Percentiles rank a stretch among this genome's conserved stretches.
Evolutionary conservation across 2,329 filamentous ascomycete genomes (phyloP).

Genomic region (Fusarium sp.): DNA sequence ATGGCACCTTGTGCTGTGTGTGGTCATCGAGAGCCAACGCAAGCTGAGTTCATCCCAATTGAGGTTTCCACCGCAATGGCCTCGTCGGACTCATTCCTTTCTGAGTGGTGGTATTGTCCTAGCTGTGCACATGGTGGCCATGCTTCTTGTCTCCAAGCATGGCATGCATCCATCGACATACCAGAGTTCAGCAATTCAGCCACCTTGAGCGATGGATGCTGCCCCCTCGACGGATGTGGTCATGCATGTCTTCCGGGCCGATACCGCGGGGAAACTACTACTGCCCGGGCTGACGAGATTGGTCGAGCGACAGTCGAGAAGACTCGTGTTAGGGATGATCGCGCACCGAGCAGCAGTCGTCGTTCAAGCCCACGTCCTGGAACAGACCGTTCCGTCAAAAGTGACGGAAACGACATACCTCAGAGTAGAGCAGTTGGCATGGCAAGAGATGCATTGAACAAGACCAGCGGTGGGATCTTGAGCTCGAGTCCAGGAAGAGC

Average conservation of each 20-base stretch:
- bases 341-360: slow-evolving; percentile 44
- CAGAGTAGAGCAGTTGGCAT: slow-evolving; percentile 72
- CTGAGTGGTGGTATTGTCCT: slow-evolving; percentile 73
- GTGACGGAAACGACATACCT: slow-evolving; percentile 66
- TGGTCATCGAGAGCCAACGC: slow-evolving; percentile 63
- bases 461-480: slow-evolving; percentile 54
- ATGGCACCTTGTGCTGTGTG: slow-evolving; percentile 72
- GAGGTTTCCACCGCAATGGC: slow-evolving; percentile 49
- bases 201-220: slow-evolving; percentile 67
- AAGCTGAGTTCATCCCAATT: slow-evolving; percentile 54
- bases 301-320: slow-evolving; percentile 61
- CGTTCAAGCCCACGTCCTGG: slow-evolving; percentile 48
- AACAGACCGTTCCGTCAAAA: slow-evolving; percentile 50
- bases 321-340: slow-evolving; percentile 46
- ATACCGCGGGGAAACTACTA: slow-evolving; percentile 63
- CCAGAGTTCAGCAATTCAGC: slow-evolving; percentile 37
- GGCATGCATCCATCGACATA: slow-evolving; percentile 61
- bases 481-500: slow-evolving; percentile 63
- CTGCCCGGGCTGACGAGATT: slow-evolving; percentile 64
- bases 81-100: slow-evolving; percentile 46
- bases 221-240: slow-evolving; percentile 73
- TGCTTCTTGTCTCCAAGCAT: slow-evolving; percentile 68
- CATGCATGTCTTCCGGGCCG: slow-evolving; percentile 71
- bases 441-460: slow-evolving; percentile 65
- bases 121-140: slow-evolving; percentile 74